Evolutionary conservation across 345 rosid genomes (phyloP).

Genomic region (Eucalyptus viminalis): DNA sequence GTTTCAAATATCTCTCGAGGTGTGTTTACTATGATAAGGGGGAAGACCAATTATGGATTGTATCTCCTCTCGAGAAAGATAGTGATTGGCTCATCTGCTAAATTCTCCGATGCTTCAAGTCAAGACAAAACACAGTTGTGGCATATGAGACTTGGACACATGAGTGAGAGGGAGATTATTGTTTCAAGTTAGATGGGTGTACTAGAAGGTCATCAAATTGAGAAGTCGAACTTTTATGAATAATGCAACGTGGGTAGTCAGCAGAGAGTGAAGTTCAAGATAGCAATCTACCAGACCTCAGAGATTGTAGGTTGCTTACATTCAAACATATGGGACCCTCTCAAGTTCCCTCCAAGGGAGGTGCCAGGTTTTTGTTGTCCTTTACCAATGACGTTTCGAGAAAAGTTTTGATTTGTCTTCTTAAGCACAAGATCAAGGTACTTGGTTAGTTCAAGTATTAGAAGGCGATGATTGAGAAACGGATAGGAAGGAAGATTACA

Average conservation of each 20-base stretch:
- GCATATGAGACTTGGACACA: background rate
- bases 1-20: background rate
- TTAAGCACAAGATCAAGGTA: background rate
- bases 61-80: background rate
- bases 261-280: background rate
- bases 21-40: background rate
- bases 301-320: background rate
- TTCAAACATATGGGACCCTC: background rate
- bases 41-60: background rate
- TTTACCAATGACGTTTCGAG: background rate
- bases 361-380: background rate
- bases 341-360: background rate
- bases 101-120: fast-evolving
- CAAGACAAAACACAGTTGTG: background rate
- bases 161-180: background rate
- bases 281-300: fast-evolving
- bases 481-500: background rate
- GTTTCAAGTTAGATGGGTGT: background rate
- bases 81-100: background rate
- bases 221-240: background rate
- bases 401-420: background rate
- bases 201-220: background rate
- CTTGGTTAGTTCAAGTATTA: background rate
- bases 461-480: background rate
- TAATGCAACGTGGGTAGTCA: background rate